Conservation (phyloP, 2,329 filamentous ascomycete genomes). For the Ophiocordyceps camponoti-leonardi region DNA sequence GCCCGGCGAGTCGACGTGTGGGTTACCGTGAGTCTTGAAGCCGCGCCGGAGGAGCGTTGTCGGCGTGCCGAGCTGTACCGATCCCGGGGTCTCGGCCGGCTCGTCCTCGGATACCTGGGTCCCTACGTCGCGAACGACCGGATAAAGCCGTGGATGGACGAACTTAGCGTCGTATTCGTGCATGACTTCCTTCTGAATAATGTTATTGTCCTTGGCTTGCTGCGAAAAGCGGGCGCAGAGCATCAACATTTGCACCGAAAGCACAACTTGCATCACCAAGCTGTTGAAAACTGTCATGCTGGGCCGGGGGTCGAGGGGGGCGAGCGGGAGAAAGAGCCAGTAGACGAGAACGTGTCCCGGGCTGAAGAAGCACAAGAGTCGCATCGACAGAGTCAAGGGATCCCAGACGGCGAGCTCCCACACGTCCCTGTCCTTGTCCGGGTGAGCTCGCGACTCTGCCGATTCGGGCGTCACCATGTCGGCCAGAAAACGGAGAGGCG, state of each 20-base stretch:
- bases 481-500: constrained; percentile 60
- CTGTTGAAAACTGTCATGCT: constrained; percentile 77
- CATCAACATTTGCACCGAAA: constrained; percentile 62
- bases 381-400: constrained; percentile 66
- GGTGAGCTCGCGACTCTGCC: constrained; percentile 71
- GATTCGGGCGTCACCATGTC: constrained; percentile 49
- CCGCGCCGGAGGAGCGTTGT: constrained; percentile 51
- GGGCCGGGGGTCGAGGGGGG: constrained; percentile 57
- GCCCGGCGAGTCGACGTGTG: constrained; percentile 53
- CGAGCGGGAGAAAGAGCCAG: constrained; percentile 69
- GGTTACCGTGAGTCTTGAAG: constrained; percentile 71
- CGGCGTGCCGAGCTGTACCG: constrained; percentile 33
- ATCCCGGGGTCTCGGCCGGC: constrained; percentile 21
- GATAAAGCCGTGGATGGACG: constrained; percentile 78
- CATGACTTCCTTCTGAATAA: constrained; percentile 83
- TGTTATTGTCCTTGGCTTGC: constrained; percentile 66
- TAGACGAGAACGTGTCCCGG: constrained; percentile 88
- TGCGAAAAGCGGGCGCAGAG: constrained; percentile 62
- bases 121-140: constrained; percentile 57
- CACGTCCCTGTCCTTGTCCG: constrained; percentile 67
- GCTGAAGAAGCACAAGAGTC: constrained; percentile 79
- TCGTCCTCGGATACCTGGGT: constrained; percentile 52
- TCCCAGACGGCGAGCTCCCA: constrained; percentile 96
- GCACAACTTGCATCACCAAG: constrained; percentile 53
- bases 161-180: constrained; percentile 94